Base-by-base conservation (phyloP, 768 basidiomycete species). In the Boletus tomentosulus region DNA sequence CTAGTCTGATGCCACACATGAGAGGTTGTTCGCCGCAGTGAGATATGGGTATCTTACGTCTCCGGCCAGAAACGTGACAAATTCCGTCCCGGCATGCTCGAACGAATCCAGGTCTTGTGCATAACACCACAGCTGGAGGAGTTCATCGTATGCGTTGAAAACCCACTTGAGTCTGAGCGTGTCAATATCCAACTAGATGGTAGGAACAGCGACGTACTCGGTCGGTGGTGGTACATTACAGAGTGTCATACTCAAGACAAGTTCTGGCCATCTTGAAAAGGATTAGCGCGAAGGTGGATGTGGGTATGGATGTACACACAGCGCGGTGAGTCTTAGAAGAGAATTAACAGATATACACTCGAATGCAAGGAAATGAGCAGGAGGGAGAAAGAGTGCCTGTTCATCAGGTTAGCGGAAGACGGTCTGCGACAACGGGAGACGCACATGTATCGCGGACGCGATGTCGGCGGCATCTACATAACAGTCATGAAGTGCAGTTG, bases 391-490 rank as follows among this genome's bases (percentile, higher is more conserved):
- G 11, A 92, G 76, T 12, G 74, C 71, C 85, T 90, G 57, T 24
- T 15, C 16, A 24, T 25, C 1, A 13, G 3, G 49, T 59, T 1
- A 37, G 47, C 57, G 30, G 33, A 37, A 38, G 5, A 22, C 27
- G 33, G 19, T 12, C 13, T 46, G 28, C 24, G 16, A 42, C 25
- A 2, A 24, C 53, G 44, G 39, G 53, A 24, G 48, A 73, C 80
- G 42, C 56, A 84, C 87, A 69, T 82, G 79, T 58, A 80, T 79
- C 48, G 80, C 83, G 15, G 79, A 75, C 4, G 86, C 89, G 35
- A 91, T 62, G 72, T 91, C 89, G 34, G 87, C 89, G 2, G 88
- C 86, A 39, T 87, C 82, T 7, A 89, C 87, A 82, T 87, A 92
- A 54, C 76, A 79, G 68, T 92, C 89, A 62, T 85, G 83, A 44